phyloP scores from a whole-genome alignment of 345 rosid genomes.

The Eucalyptus decipiens region DNA sequence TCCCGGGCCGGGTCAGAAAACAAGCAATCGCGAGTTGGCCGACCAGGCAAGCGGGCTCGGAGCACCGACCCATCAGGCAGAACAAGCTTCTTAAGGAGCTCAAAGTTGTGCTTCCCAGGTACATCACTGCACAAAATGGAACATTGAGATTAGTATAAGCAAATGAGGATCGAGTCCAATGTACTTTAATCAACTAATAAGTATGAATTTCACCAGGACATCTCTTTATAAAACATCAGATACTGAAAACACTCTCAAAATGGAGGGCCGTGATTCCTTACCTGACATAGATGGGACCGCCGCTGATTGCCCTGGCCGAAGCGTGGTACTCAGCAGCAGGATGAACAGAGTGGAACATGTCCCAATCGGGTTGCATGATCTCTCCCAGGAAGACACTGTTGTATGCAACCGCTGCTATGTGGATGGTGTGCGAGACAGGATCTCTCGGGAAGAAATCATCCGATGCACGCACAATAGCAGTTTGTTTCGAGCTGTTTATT shows the following conservation, averaged over 20 bases:
- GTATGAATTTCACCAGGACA: not conserved
- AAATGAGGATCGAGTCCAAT: not conserved
- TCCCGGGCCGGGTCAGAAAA: conserved; percentile 86
- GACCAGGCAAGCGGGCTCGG: conserved; percentile 76
- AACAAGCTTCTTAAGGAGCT: conserved; percentile 63
- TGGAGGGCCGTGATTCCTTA: not conserved
- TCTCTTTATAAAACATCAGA: not conserved
- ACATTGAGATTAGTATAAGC: not conserved
- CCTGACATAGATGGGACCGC: conserved; percentile 92
- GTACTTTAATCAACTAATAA: not conserved
- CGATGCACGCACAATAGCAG: conserved; percentile 86
- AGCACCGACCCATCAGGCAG: conserved; percentile 90
- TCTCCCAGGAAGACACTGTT: conserved; percentile 90
- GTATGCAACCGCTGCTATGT: conserved; percentile 80
- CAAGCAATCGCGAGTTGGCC: conserved; percentile 84
- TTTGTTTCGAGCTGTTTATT: conserved; percentile 71
- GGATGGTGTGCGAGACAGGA: conserved; percentile 87
- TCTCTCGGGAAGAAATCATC: conserved; percentile 94
- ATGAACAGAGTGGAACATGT: conserved; percentile 89
- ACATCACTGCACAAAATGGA: conserved; percentile 49
- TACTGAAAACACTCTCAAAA: not conserved
- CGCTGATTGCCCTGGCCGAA: conserved; percentile 91
- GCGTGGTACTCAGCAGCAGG: conserved; percentile 95
- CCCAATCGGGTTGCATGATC: conserved; percentile 94
- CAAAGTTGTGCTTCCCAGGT: conserved; percentile 89